Conservation (phyloP, 1,284 basidiomycete species). For the Volvariella surrecta region DNA sequence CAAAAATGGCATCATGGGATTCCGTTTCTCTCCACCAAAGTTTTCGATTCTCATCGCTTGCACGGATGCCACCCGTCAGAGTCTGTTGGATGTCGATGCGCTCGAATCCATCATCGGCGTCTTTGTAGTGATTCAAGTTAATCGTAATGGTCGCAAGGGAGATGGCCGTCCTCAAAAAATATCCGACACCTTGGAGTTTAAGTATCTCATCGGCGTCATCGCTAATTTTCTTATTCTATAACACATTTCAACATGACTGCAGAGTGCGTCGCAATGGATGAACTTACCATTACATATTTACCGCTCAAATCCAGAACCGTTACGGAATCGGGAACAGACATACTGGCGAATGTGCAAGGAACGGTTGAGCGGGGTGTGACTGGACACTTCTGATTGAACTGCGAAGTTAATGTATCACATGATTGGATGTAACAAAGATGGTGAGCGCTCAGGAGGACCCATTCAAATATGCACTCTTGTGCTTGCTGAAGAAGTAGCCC, state of each 20-base stretch:
- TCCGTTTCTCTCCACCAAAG: slow-evolving; percentile 42
- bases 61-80: slow-evolving; percentile 49
- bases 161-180: slow-evolving; percentile 53
- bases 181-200: slow-evolving; percentile 50
- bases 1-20: slow-evolving; percentile 47
- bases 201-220: slow-evolving; percentile 51
- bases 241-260: slow-evolving; percentile 16
- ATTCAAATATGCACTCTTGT: too few species aligned
- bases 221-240: slow-evolving; percentile 48
- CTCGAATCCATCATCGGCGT: slow-evolving; percentile 32
- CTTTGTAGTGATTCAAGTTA: slow-evolving; percentile 49
- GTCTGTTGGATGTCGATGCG: slow-evolving; percentile 55
- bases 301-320: slow-evolving; percentile 44
- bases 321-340: slow-evolving; percentile 35
- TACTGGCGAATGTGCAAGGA: too few species aligned
- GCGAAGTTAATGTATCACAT: slow-evolving; percentile 1
- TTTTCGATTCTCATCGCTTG: slow-evolving; percentile 42
- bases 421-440: neutral
- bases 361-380: too few species aligned
- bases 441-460: too few species aligned
- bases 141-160: slow-evolving; percentile 42
- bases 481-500: too few species aligned
- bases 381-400: too few species aligned
- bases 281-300: slow-evolving; percentile 38
- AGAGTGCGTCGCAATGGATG: neutral